Evolutionary conservation across 495 filamentous ascomycete genomes (phyloP), one percentile per base, ranked within the genome.

Genomic region (Penicillium steckii): DNA sequence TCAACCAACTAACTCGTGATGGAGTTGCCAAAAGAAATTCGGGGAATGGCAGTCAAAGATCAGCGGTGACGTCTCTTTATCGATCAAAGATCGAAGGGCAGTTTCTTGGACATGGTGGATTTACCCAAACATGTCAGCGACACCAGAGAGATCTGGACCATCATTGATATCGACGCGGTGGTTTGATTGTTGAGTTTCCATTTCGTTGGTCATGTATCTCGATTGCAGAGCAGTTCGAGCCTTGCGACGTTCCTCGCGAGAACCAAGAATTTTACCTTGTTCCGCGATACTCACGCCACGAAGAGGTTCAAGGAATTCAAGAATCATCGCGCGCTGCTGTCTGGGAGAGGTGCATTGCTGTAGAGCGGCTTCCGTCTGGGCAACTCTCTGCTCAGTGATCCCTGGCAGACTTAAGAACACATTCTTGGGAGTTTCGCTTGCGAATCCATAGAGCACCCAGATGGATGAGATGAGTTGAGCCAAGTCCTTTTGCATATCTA

Each of bases 401-500:
- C 78, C 81, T 5, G 84, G 84, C 33, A 88, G 67, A 22, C 73
- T 78, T 15, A 84, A 64, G 15, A 88, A 73, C 9, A 86, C 71
- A 1, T 70, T 55, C 12, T 75, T 75, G 12, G 78, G 78, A 8
- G 71, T 81, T 8, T 63, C 57, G 27, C 87, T 94, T 29, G 77
- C 64, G 1, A 76, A 71, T 5, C 76, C 82, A 63, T 96, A 96
- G 19, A 86, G 74, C 4, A 85, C 76, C 64, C 95, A 79, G 48
- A 97, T 94, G 5, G 84, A 80, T 2, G 91, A 91, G 57, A 99
- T 96, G 4, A 96, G 79, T 27, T 85, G 78, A 12, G 90, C 94
- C 8, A 97, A 80, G 29, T 97, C 94, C 67, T 91, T 95, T 61
- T 99, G 94, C 61, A 92, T 82, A 50, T 99, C 94, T 33, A 96